Base-by-base conservation (phyloP, 768 basidiomycete genomes). In the Kwoniella pini region DNA sequence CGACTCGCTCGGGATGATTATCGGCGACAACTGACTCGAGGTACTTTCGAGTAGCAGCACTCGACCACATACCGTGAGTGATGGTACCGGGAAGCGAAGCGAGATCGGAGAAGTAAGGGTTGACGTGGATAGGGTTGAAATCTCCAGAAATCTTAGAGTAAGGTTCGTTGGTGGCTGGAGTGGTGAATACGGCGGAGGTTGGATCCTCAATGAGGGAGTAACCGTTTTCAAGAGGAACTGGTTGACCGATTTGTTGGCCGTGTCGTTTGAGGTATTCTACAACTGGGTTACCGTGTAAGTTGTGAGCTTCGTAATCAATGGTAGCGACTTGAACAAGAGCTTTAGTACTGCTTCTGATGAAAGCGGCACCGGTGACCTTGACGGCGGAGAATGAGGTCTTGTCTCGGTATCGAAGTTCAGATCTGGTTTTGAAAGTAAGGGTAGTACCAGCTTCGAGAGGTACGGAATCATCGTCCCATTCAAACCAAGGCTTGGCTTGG, bases 81-180 rank as follows among this genome's bases (percentile, higher is more conserved):
- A 99, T 98, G 10, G 96, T 99, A 13, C 90, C 88, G 24, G 95
- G 94, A 13, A 99, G 86, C 4, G 87, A 85, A 1, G 95, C 94
- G 63, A 88, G 91, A 76, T 92, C 88, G 22, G 96, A 86, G 82
- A 99, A 97, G 83, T 98, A 98, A 0, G 96, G 95, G 80, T 99
- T 97, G 78, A 96, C 83, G 77, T 99, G 96, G 69, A 99, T 99
- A 27, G 96, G 96, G 79, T 99, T 98, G 83, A 91, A 98, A 80
- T 99, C 95, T 44, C 95, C 94, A 0, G 96, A 99, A 48, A 94
- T 85, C 78, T 87, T 86, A 3, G 94, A 97, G 80, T 98, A 99
- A 1, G 92, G 89, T 79, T 95, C 90, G 74, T 99, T 99, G 46
- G 90, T 91, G 44, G 89, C 81, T 24, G 95, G 95, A 3, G 95